Conservation (phyloP, 2,329 filamentous ascomycete species). For the Botryotinia narcissicola region DNA sequence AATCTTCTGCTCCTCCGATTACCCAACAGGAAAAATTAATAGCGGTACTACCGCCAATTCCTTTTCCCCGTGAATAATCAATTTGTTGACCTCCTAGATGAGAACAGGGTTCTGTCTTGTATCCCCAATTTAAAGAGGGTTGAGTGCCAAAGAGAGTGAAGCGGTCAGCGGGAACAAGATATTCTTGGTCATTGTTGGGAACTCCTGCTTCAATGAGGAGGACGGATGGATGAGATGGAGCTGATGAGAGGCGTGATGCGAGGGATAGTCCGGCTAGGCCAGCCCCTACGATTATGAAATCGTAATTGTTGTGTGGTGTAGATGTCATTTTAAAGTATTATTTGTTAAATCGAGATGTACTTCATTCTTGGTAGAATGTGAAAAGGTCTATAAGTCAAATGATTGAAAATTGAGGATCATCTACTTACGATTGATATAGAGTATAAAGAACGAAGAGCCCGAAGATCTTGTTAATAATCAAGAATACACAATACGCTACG, state of each 20-base stretch:
- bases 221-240: conserved; percentile 49
- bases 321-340: not conserved
- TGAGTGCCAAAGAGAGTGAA: conserved; percentile 48
- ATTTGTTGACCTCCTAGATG: conserved; percentile 34
- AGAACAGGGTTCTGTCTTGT: conserved; percentile 31
- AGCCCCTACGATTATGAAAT: conserved; percentile 40
- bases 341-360: not conserved
- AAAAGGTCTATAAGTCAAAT: not conserved
- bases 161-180: conserved; percentile 54
- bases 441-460: not conserved
- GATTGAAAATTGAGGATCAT: not conserved
- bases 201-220: conserved; percentile 61
- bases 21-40: conserved; percentile 49
- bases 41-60: conserved; percentile 41
- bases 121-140: conserved; percentile 32
- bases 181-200: conserved; percentile 46
- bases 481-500: not conserved
- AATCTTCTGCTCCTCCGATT: conserved; percentile 57
- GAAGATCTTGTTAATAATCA: not conserved
- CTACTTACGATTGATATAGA: not conserved
- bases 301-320: conserved; percentile 1
- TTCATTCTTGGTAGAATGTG: not conserved
- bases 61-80: conserved; percentile 40
- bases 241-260: conserved; percentile 51
- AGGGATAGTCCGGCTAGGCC: conserved; percentile 60